Base-by-base conservation (phyloP, 2,329 filamentous ascomycete species). In the Xylaria sp. region DNA sequence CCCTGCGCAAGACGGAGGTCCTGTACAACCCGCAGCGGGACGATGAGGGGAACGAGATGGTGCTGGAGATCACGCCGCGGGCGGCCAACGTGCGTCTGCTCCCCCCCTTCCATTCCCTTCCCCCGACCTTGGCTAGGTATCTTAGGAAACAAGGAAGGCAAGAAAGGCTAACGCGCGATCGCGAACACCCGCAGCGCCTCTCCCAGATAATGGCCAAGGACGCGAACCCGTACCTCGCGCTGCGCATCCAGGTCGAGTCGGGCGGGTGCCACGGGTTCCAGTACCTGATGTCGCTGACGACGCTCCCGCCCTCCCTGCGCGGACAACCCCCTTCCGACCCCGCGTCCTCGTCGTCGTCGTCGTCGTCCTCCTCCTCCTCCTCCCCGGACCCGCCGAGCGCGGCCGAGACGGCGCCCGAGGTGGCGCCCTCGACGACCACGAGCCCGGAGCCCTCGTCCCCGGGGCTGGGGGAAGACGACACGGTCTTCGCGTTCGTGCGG, bases 241-340 rank as follows among this genome's bases (percentile, higher is more conserved):
- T 99, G n/a, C 90, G 93, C 48, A 90, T 99, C 62, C 88, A 90
- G 57, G 92, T 99, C 54, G 92, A 96, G 69, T 91, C 89, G 52
- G 94, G 94, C 60, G 94, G 94, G 51, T 99, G 94, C 72, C 94
- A 99, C 74, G 94, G 94, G 45, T 99, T 99, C 72, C 94, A 99
- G 71, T 99, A 99, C 70, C 77, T 96, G 43, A 96, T 99, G 90
- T 90, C 87, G 16, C 81, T 97, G 3, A 88, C 91, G 2, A 84
- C 83, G 0, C 74, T 88, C 1, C 84, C 84, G 0, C 54, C 70
- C 1, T 51, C 63, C 0, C 57, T 73, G 1, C 64, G 58, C 24
- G 56, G 61, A 2, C 39, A 45, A 24, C 26, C 54, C 17, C 19
- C 59, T 22, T 29, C 60, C 1, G 2, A 57, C 59, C 7, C 52